A percentile compares a stretch with the other conserved stretches of the same genome.
These are phyloP conservation scores for Sclerotinia trifoliorum DNA, from an alignment of 2,329 filamentous ascomycete genomes.

Conservation along the genomic window DNA sequence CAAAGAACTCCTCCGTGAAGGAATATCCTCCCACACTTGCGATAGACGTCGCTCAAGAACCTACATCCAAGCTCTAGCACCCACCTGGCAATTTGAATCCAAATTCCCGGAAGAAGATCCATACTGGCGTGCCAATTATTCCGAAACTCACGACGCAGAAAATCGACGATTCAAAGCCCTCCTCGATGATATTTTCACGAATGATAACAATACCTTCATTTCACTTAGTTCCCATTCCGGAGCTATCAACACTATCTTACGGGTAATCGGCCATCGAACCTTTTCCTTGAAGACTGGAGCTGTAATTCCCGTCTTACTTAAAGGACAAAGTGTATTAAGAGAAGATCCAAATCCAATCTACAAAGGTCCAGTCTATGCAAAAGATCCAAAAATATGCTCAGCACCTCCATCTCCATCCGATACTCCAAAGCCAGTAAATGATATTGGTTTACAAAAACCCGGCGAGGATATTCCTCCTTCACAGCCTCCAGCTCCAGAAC, in stretches of 20 bases:
- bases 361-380: slow-evolving; percentile 1
- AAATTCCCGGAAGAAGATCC: slow-evolving; percentile 60
- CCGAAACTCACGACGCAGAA: slow-evolving; percentile 50
- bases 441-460: slow-evolving; percentile 7
- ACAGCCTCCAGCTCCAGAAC: background rate
- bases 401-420: background rate
- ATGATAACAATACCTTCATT: slow-evolving; percentile 55
- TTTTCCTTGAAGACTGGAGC: slow-evolving; percentile 66
- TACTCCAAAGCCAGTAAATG: background rate
- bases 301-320: slow-evolving; percentile 66
- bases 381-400: slow-evolving; percentile 7
- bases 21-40: slow-evolving; percentile 67
- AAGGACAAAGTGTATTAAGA: slow-evolving; percentile 48
- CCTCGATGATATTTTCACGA: slow-evolving; percentile 56
- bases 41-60: slow-evolving; percentile 58
- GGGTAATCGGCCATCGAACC: slow-evolving; percentile 57
- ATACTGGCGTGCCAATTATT: slow-evolving; percentile 47
- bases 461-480: background rate
- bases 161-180: slow-evolving; percentile 49
- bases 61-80: slow-evolving; percentile 48
- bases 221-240: slow-evolving; percentile 61
- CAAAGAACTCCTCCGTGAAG: slow-evolving; percentile 66
- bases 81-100: slow-evolving; percentile 56
- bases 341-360: slow-evolving; percentile 21
- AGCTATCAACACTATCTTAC: slow-evolving; percentile 53